Evolutionary conservation across 2,329 filamentous ascomycete genomes (phyloP), one percentile per base, ranked within the genome.

Genomic region (Botrytis byssoidea): DNA sequence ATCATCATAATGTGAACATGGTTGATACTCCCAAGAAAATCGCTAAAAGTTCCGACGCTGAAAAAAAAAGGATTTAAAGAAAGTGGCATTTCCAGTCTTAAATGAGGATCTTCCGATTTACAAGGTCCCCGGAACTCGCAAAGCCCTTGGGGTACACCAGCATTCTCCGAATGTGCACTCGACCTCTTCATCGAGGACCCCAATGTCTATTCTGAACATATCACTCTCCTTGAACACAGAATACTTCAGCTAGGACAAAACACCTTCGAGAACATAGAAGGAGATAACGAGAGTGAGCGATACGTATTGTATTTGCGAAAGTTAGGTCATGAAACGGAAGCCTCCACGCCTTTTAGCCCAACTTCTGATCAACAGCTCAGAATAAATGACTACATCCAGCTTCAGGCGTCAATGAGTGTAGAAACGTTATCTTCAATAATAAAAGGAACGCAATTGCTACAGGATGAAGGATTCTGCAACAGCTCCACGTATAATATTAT

Each of bases 261-360:
- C 1, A 20, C 29, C 29, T 59, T 59, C 3, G 1, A 59, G 18
- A 20, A 59, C 0, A 32, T 59, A 0, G 1, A 59, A 18, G 16
- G 32, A 59, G n/a, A 59, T 59, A 3, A 20, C 18, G 18, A 18
- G 29, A 20, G 0, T 20, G 20, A 1, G 29, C 55, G 55, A 29
- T 2, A 29, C 55, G 14, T 59, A 20, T 29, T 59, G 4, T 0
- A 3, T 1, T 32, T 59, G 14, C 55, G 29, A 32, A 4, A 59
- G 16, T 20, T 59, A 0, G 29, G 5, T 20, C 0, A 0, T 59
- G 16, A 6, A 20, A 2, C 9, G 16, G 16, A 32, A 0, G 1
- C 16, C n/a, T 4, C 3, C 16, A 20, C 29, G 3, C 29, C 29
- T 0, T 10, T 59, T 9, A 59, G 16, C 16, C 8, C 18, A 29